phyloP scores from a whole-genome alignment of 129 eudicot species.

The Silybum marianum region DNA sequence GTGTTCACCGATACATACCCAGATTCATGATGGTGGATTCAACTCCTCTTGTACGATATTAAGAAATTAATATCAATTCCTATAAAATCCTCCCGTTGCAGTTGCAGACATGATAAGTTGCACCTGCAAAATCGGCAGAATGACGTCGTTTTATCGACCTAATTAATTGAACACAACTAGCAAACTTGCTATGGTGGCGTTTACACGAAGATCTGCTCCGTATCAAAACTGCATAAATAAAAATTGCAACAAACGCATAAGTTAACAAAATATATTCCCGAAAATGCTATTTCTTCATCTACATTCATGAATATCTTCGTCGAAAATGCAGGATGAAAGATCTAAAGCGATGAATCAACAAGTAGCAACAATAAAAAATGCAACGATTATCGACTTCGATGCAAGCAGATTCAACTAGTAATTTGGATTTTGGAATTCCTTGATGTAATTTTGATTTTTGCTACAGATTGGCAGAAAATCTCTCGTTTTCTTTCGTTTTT shows the following conservation, averaged over 20 bases:
- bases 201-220: not conserved
- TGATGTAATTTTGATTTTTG: slow-evolving; percentile 27
- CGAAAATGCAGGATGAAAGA: slow-evolving; percentile 45
- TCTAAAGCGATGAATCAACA: slow-evolving; percentile 24
- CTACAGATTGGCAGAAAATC: slow-evolving; percentile 17
- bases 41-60: not conserved
- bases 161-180: not conserved
- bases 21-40: not conserved
- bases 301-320: not conserved
- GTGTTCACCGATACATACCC: not conserved
- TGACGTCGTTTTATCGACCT: slow-evolving; percentile 10
- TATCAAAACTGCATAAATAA: not conserved
- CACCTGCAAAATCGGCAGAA: not conserved
- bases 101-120: not conserved
- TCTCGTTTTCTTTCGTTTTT: not conserved
- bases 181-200: not conserved
- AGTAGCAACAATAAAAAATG: slow-evolving; percentile 41
- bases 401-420: slow-evolving; percentile 31
- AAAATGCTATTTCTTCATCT: not conserved
- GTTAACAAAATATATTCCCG: not conserved
- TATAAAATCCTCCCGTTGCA: not conserved
- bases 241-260: not conserved
- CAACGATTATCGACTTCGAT: slow-evolving; percentile 30
- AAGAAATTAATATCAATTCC: not conserved
- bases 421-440: slow-evolving; percentile 28